phyloP scores from a whole-genome alignment of 2,329 filamentous ascomycete genomes.

The Capronia americana region DNA sequence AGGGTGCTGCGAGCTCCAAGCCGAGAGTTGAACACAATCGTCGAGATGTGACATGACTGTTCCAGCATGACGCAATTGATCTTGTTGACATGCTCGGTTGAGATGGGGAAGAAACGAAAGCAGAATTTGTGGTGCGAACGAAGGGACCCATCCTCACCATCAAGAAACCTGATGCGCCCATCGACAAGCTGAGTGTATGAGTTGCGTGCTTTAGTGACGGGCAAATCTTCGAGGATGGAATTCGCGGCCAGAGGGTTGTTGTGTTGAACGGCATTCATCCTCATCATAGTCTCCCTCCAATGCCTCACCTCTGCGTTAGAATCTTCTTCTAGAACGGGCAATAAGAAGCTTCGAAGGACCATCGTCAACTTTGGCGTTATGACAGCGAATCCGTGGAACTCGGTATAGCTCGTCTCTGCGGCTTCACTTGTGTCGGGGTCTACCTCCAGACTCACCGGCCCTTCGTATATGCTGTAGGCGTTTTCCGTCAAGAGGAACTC shows the following conservation, averaged over 20 bases:
- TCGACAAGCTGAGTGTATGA: constrained; percentile 1
- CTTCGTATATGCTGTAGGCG: constrained; percentile 44
- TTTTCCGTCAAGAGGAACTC: constrained; percentile 48
- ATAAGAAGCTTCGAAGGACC: constrained; percentile 30
- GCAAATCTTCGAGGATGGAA: constrained; percentile 1
- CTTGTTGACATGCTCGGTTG: constrained; percentile 8
- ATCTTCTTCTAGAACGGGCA: constrained; percentile 19
- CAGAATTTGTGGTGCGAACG: constrained; percentile 5
- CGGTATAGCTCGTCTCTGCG: constrained; percentile 23
- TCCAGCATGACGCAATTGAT: constrained; percentile 10
- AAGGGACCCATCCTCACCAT: not conserved
- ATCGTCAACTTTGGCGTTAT: constrained; percentile 36
- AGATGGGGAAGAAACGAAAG: constrained; percentile 11
- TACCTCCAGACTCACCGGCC: constrained; percentile 30
- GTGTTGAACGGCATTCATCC: not conserved
- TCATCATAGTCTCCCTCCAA: not conserved
- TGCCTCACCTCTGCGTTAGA: constrained; percentile 1
- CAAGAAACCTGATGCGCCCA: not conserved
- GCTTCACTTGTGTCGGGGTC: not conserved
- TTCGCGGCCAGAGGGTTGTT: not conserved
- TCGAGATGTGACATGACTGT: not conserved
- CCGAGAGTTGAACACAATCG: not conserved
- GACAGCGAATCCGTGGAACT: constrained; percentile 35
- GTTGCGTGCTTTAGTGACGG: constrained; percentile 2
- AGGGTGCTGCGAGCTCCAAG: not conserved